phyloP scores from a whole-genome alignment of 139 green algal genomes.

The Chlorella sp. region DNA sequence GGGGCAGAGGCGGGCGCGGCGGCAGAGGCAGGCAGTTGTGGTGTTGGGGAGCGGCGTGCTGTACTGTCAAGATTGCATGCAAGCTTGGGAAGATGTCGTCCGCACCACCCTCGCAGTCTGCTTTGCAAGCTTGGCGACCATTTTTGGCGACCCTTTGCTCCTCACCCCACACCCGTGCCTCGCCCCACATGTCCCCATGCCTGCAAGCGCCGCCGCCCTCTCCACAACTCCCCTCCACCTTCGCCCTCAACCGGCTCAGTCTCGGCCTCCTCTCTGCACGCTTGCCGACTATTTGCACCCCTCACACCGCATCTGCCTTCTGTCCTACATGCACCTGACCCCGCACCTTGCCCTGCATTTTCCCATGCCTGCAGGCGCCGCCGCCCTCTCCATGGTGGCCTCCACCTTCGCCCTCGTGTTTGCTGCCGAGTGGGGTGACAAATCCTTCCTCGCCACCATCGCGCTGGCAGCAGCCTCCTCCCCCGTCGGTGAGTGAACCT shows the following conservation, averaged over 20 bases:
- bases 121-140: no score
- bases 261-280: neutral
- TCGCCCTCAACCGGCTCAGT: neutral
- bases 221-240: no score
- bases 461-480: slow-evolving; percentile 85
- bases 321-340: neutral
- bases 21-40: no score
- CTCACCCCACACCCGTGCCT: neutral
- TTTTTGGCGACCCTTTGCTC: no score
- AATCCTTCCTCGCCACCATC: slow-evolving; percentile 99
- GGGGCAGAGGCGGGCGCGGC: no score
- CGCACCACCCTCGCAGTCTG: no score
- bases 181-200: neutral
- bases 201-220: neutral
- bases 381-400: slow-evolving; percentile 61
- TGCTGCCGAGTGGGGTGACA: slow-evolving; percentile 98
- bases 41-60: no score
- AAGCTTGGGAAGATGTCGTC: neutral
- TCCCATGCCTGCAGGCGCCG: neutral
- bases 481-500: slow-evolving; percentile 49
- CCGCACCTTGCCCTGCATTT: neutral
- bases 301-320: neutral
- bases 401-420: slow-evolving; percentile 97
- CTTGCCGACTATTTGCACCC: neutral
- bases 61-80: neutral